Evolutionary conservation across 2,329 filamentous ascomycete species (phyloP).

Genomic region (Mycosphaerella arachidis): DNA sequence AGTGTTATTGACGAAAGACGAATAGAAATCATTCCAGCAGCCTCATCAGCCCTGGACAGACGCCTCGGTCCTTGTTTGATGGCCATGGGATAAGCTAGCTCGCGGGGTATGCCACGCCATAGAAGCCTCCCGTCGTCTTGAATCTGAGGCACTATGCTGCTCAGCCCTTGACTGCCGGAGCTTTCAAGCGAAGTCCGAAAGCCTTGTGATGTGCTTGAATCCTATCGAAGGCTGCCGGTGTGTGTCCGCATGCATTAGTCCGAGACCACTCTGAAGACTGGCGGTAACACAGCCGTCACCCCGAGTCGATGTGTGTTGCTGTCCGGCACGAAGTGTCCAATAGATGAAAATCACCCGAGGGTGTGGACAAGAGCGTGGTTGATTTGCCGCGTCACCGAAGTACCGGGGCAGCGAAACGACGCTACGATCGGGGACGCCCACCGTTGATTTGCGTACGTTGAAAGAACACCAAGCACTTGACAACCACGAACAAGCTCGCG

Average conservation of each 20-base stretch:
- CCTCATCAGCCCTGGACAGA: background rate
- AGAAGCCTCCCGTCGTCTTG: slow-evolving; percentile 2
- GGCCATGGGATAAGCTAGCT: background rate
- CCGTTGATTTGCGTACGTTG: slow-evolving; percentile 7
- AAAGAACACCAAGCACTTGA: background rate
- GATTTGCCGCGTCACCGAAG: background rate
- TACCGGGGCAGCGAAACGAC: background rate
- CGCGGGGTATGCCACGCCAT: slow-evolving; percentile 4
- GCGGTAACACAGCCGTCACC: background rate
- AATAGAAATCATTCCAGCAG: background rate
- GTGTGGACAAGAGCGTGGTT: background rate
- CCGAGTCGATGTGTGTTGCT: background rate
- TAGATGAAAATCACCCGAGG: background rate
- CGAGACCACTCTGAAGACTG: background rate
- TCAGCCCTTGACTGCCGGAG: background rate
- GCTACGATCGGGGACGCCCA: background rate
- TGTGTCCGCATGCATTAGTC: background rate
- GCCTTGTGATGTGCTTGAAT: background rate
- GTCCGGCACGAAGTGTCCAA: background rate
- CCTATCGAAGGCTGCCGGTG: background rate
- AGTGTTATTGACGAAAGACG: background rate
- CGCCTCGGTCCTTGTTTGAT: background rate
- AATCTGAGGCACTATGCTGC: background rate
- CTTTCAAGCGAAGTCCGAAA: background rate
- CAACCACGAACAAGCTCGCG: background rate